These are phyloP conservation scores for Ceriops tagal DNA, from an alignment of 345 rosid species.

Conservation along the genomic window DNA sequence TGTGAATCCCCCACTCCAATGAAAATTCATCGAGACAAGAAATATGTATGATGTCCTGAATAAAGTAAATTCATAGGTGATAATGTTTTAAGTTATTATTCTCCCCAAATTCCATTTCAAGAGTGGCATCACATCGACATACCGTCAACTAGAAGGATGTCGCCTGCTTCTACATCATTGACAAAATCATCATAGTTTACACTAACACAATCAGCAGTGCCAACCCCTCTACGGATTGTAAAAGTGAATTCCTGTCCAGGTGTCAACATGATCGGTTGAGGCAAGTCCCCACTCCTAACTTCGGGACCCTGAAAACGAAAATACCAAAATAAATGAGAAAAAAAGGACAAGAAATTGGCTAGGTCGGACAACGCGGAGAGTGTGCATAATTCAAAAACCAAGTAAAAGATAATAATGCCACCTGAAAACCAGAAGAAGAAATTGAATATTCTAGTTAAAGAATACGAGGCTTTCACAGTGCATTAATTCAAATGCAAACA, in stretches of 20 bases:
- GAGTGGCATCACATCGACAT: conserved; percentile 18
- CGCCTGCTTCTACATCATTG: conserved; percentile 85
- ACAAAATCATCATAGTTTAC: conserved; percentile 98
- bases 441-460: too few species aligned
- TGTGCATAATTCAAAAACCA: too few species aligned
- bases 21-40: too few species aligned
- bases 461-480: too few species aligned
- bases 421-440: too few species aligned
- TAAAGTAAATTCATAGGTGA: too few species aligned
- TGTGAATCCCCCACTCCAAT: too few species aligned
- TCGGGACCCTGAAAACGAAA: conserved; percentile 75
- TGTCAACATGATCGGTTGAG: conserved; percentile 66
- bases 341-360: not conserved
- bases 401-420: too few species aligned
- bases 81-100: not conserved
- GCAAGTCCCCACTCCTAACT: conserved; percentile 98
- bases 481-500: not conserved
- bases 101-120: not conserved
- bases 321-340: not conserved
- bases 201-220: conserved; percentile 80
- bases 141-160: conserved; percentile 99
- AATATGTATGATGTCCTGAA: too few species aligned
- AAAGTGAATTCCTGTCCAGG: conserved; percentile 93
- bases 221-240: conserved; percentile 86
- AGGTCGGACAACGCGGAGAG: too few species aligned